Percentiles rank a stretch among this genome's conserved stretches.
phyloP scores from a whole-genome alignment of 345 rosid genomes.

The Eucalyptus lansdowneana region DNA sequence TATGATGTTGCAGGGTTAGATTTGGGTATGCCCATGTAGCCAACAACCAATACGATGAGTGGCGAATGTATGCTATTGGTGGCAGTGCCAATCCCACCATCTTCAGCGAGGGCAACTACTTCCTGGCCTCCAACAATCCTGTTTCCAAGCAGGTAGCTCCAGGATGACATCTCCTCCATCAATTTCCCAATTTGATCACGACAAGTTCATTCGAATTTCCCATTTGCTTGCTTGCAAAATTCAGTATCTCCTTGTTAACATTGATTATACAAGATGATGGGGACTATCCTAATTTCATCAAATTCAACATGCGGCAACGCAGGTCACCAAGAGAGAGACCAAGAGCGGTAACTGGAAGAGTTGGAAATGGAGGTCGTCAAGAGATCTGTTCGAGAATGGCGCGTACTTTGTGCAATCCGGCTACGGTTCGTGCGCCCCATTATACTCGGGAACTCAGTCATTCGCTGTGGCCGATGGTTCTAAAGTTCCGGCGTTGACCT shows the following conservation, averaged over 20 bases:
- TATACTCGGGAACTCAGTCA: conserved; percentile 36
- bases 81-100: conserved; percentile 92
- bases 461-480: conserved; percentile 46
- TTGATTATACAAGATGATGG: not conserved
- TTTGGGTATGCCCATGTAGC: conserved; percentile 87
- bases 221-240: not conserved
- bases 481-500: conserved; percentile 52
- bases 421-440: conserved; percentile 48
- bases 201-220: not conserved
- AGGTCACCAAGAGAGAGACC: conserved; percentile 86
- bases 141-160: conserved; percentile 45
- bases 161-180: not conserved
- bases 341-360: conserved; percentile 24
- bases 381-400: conserved; percentile 63
- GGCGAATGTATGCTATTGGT: conserved; percentile 94
- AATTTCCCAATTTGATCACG: not conserved
- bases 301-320: not conserved
- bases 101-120: conserved; percentile 85
- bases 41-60: conserved; percentile 80
- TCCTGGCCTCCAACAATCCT: conserved; percentile 39
- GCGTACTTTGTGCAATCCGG: conserved; percentile 90
- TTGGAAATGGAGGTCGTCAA: conserved; percentile 87
- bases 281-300: not conserved
- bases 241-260: not conserved
- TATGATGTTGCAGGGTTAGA: conserved; percentile 33